Evolutionary conservation across 495 filamentous ascomycete genomes (phyloP).

Genomic region (Annulohypoxylon maeteangense): DNA sequence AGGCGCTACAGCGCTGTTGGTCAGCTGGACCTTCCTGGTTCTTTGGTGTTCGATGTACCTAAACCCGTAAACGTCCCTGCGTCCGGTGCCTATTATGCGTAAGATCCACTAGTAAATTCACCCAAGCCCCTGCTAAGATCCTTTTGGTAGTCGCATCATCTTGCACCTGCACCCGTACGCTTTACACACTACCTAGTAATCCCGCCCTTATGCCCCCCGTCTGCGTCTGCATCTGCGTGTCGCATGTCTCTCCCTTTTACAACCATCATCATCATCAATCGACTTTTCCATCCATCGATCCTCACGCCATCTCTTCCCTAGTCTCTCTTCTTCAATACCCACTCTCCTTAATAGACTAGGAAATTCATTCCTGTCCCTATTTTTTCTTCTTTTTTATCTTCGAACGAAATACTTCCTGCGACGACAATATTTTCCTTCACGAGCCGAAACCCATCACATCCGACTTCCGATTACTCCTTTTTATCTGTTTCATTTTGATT

Average conservation of each 20-base stretch:
- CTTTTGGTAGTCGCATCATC: constrained; percentile 20
- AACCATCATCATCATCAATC: constrained; percentile 18
- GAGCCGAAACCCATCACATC: constrained; percentile 26
- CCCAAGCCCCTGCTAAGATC: background rate
- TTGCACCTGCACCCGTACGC: background rate
- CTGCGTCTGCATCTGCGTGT: constrained; percentile 26
- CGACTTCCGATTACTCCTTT: constrained; percentile 18
- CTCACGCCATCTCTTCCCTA: constrained; percentile 31
- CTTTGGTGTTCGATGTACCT: constrained; percentile 29
- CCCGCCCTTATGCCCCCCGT: constrained; percentile 13
- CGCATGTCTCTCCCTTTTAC: constrained; percentile 35
- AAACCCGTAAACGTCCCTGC: constrained; percentile 19
- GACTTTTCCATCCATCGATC: constrained; percentile 19
- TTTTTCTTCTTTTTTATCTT: constrained; percentile 22
- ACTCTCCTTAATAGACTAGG: constrained; percentile 41
- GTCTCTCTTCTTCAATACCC: constrained; percentile 24
- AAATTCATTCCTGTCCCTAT: constrained; percentile 16
- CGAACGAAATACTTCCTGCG: constrained; percentile 27
- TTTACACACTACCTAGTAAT: constrained; percentile 16
- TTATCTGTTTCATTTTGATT: constrained; percentile 33
- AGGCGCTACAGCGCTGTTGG: constrained; percentile 32
- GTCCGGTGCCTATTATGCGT: constrained; percentile 1
- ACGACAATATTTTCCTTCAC: constrained; percentile 17
- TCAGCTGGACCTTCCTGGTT: constrained; percentile 32
- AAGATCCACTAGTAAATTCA: background rate